Evolutionary conservation across 83 land plant genomes (phyloP).

Genomic region (Picea mariana): DNA sequence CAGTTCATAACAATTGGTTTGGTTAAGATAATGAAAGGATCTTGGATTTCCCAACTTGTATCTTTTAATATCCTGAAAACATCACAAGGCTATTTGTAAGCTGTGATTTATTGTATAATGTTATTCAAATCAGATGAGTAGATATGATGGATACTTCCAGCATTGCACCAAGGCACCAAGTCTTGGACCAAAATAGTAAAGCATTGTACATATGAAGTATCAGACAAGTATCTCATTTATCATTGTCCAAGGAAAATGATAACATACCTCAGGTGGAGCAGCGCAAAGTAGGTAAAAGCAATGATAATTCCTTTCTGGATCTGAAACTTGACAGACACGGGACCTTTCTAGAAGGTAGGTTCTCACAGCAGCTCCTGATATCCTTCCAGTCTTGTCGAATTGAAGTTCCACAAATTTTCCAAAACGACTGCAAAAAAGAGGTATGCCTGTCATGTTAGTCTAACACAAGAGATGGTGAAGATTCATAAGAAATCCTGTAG

Average conservation of each 20-base stretch:
- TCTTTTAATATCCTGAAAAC: conserved; percentile 73
- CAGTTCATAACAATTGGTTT: conserved; percentile 82
- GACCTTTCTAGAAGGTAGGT: conserved; percentile 98
- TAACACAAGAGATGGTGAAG: too few relatives aligned
- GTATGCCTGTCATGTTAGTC: neutral
- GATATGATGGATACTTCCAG: neutral
- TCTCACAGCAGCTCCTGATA: conserved; percentile 98
- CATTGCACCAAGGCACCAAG: neutral
- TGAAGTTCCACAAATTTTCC: conserved; percentile 99
- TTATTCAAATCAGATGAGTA: too few relatives aligned
- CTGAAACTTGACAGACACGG: conserved; percentile 93
- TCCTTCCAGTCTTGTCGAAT: conserved; percentile 88
- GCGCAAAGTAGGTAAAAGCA: conserved; percentile 98
- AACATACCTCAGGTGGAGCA: conserved; percentile 81
- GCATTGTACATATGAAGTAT: neutral
- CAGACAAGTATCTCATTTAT: neutral
- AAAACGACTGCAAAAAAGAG: conserved; percentile 71
- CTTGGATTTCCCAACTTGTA: conserved; percentile 82
- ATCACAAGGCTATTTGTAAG: neutral
- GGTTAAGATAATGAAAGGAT: conserved; percentile 89
- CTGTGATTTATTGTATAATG: neutral
- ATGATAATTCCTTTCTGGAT: conserved; percentile 95
- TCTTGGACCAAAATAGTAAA: too few relatives aligned
- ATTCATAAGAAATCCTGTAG: too few relatives aligned
- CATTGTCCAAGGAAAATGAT: neutral